Conservation (phyloP, 2,329 filamentous ascomycete genomes). For the Aureobasidium mangrovei region DNA sequence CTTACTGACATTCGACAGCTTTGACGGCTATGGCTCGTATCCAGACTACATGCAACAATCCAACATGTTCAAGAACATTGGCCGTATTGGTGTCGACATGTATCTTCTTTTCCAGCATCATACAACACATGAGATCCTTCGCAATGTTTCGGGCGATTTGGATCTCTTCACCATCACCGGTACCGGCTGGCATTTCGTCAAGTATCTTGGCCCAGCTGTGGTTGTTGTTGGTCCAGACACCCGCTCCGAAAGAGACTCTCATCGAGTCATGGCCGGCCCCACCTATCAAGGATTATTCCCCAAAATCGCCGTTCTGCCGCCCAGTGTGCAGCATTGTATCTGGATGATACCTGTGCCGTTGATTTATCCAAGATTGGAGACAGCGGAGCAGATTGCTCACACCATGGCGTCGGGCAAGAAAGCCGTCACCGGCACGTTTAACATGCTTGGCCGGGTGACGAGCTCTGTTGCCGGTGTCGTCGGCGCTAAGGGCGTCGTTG, state of each 20-base stretch:
- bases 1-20: slow-evolving; percentile 45
- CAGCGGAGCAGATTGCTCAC: slow-evolving; percentile 81
- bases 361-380: slow-evolving; percentile 83
- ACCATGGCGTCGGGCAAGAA: slow-evolving; percentile 94
- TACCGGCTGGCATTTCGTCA: slow-evolving; percentile 98
- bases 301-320: slow-evolving; percentile 82
- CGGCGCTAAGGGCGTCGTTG: slow-evolving; percentile 85
- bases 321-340: slow-evolving; percentile 90
- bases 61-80: slow-evolving; percentile 97
- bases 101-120: slow-evolving; percentile 98
- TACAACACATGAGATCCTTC: slow-evolving; percentile 85
- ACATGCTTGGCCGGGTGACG: slow-evolving; percentile 88
- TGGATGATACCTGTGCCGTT: slow-evolving; percentile 92
- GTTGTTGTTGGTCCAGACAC: slow-evolving; percentile 86
- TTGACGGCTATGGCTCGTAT: slow-evolving; percentile 95
- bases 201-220: slow-evolving; percentile 85
- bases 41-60: slow-evolving; percentile 98
- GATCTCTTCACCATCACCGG: slow-evolving; percentile 96
- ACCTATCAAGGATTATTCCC: slow-evolving; percentile 97
- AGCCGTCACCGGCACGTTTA: slow-evolving; percentile 92
- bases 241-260: slow-evolving; percentile 80
- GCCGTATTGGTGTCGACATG: slow-evolving; percentile 91
- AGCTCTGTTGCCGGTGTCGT: slow-evolving; percentile 93
- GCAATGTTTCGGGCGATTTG: slow-evolving; percentile 76
- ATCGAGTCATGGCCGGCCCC: slow-evolving; percentile 87